Evolutionary conservation across 2,329 filamentous ascomycete species (phyloP).

Genomic region (Trichoderma sp.): DNA sequence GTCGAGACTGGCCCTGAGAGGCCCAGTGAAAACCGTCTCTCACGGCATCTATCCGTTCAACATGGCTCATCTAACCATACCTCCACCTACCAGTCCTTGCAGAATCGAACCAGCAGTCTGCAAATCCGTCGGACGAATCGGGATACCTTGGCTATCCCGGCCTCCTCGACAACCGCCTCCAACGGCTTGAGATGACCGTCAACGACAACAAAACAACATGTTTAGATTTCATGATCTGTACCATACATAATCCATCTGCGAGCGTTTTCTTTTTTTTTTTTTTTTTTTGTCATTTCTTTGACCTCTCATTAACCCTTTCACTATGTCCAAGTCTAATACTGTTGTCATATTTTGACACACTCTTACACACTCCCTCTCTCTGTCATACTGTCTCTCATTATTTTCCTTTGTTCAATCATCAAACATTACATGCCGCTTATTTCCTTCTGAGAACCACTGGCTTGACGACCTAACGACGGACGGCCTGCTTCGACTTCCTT

Average conservation of each 20-base stretch:
- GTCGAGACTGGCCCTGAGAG: conserved; percentile 43
- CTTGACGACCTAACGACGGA: conserved; percentile 25
- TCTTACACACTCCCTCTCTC: neutral
- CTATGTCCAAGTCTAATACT: conserved; percentile 22
- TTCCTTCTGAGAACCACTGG: conserved; percentile 20
- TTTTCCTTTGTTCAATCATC: conserved; percentile 2
- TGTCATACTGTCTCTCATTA: neutral
- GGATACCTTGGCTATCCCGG: conserved; percentile 41
- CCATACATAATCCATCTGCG: conserved; percentile 26
- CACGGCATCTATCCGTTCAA: conserved; percentile 48
- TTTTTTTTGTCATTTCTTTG: conserved; percentile 33
- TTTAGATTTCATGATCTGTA: conserved; percentile 24
- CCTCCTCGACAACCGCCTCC: conserved; percentile 44
- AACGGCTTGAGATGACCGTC: conserved; percentile 49
- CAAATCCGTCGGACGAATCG: conserved; percentile 46
- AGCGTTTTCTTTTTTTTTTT: conserved; percentile 39
- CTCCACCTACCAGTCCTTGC: conserved; percentile 35
- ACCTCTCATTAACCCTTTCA: conserved; percentile 27
- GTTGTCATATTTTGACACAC: conserved; percentile 30
- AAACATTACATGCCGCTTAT: conserved; percentile 4
- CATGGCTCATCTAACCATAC: conserved; percentile 31
- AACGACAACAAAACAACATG: conserved; percentile 22
- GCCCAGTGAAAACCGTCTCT: conserved; percentile 32
- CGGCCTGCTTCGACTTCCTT: conserved; percentile 14
- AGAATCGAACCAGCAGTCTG: conserved; percentile 50